A percentile compares a stretch with the other conserved stretches of the same genome.
Conservation (phyloP, 2,329 filamentous ascomycete genomes). For the Talaromyces verruculosus region DNA sequence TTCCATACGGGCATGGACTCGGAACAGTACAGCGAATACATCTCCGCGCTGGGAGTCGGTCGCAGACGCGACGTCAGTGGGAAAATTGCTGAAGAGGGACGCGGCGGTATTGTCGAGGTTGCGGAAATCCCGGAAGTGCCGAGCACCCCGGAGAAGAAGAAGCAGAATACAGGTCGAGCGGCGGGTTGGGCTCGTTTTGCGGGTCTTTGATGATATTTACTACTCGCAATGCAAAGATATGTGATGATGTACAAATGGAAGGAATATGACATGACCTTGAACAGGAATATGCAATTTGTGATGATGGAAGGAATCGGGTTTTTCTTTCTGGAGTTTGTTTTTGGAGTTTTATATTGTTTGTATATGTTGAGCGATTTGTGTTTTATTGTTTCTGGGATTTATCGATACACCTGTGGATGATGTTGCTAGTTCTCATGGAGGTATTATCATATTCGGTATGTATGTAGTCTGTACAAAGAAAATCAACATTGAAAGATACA, state of each 20-base stretch:
- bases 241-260: neutral
- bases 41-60: conserved; percentile 46
- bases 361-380: conserved; percentile 10
- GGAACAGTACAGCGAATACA: conserved; percentile 44
- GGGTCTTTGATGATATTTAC: conserved; percentile 35
- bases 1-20: conserved; percentile 31
- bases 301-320: neutral
- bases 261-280: neutral
- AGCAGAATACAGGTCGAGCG: conserved; percentile 31
- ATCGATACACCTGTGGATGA: neutral
- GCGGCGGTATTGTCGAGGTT: conserved; percentile 31
- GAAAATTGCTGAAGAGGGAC: conserved; percentile 49
- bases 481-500: neutral
- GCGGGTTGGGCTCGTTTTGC: conserved; percentile 51
- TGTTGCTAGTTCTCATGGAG: neutral
- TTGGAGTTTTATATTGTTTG: neutral
- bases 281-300: neutral
- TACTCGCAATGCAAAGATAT: neutral
- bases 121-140: conserved; percentile 11
- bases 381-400: neutral
- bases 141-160: conserved; percentile 22
- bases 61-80: conserved; percentile 48
- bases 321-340: neutral
- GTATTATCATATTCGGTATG: neutral
- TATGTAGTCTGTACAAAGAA: neutral